Conservation (phyloP, 164 flowering plant genomes). For the Vitis vinifera region DNA sequence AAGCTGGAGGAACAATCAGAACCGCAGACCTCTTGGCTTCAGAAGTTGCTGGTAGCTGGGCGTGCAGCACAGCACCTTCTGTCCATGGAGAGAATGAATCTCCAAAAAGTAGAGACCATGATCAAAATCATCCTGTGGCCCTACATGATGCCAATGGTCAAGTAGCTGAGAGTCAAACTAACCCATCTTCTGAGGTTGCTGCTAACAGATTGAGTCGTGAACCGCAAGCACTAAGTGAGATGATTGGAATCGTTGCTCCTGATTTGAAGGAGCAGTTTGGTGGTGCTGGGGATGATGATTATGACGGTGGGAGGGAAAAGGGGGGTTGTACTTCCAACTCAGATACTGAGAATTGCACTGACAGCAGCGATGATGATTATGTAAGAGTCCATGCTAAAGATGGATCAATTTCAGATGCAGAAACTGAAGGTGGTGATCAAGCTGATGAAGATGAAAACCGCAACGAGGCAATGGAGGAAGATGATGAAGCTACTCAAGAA, state of each 20-base stretch:
- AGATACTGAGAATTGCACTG: slow-evolving; percentile 49
- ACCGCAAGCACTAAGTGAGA: slow-evolving; percentile 55
- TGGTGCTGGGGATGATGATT: slow-evolving; percentile 14
- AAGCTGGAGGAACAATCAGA: slow-evolving; percentile 53
- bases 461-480: slow-evolving; percentile 41
- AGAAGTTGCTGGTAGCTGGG: slow-evolving; percentile 95
- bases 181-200: slow-evolving; percentile 29
- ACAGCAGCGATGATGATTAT: slow-evolving; percentile 32
- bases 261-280: slow-evolving; percentile 54
- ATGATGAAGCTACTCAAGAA: slow-evolving; percentile 50
- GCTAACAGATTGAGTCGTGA: slow-evolving; percentile 37
- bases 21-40: slow-evolving; percentile 87
- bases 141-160: slow-evolving; percentile 32
- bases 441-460: slow-evolving; percentile 22
- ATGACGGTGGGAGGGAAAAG: slow-evolving; percentile 18
- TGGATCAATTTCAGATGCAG: slow-evolving; percentile 44
- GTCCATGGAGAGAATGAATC: slow-evolving; percentile 84
- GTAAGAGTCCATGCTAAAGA: slow-evolving; percentile 15
- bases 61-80: slow-evolving; percentile 81
- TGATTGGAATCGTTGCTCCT: slow-evolving; percentile 88
- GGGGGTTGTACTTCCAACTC: slow-evolving; percentile 42
- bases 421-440: slow-evolving; percentile 38
- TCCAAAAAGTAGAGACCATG: slow-evolving; percentile 36
- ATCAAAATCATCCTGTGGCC: slow-evolving; percentile 24
- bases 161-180: slow-evolving; percentile 71